Evolutionary conservation across 2,329 filamentous ascomycete genomes (phyloP).

Genomic region (Xylaria sp.): DNA sequence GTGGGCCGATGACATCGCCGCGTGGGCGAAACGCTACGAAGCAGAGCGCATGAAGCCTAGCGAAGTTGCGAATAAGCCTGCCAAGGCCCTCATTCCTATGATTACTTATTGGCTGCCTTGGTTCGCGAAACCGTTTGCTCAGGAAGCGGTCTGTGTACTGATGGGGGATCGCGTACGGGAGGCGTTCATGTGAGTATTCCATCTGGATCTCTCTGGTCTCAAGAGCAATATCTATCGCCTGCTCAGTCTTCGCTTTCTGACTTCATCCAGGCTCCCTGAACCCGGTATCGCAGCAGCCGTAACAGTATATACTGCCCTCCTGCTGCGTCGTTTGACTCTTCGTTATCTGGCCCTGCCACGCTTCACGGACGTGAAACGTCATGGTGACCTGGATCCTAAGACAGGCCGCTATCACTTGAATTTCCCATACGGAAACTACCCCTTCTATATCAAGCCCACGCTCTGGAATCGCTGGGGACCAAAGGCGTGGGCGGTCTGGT

Average conservation of each 20-base stretch:
- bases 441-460: slow-evolving; percentile 67
- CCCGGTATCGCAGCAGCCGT: slow-evolving; percentile 46
- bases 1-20: slow-evolving; percentile 55
- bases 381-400: slow-evolving; percentile 57
- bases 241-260: not conserved
- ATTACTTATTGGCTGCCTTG: slow-evolving; percentile 61
- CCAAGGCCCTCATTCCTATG: slow-evolving; percentile 64
- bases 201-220: not conserved
- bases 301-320: slow-evolving; percentile 55
- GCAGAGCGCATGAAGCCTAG: slow-evolving; percentile 61
- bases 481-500: slow-evolving; percentile 53
- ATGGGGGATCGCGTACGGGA: slow-evolving; percentile 68
- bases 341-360: slow-evolving; percentile 67
- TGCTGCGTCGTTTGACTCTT: slow-evolving; percentile 59
- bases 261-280: slow-evolving; percentile 47
- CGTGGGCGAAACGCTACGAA: slow-evolving; percentile 64
- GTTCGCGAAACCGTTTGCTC: slow-evolving; percentile 51
- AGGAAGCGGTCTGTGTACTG: slow-evolving; percentile 60
- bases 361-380: slow-evolving; percentile 45
- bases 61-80: slow-evolving; percentile 55
- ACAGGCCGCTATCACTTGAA: slow-evolving; percentile 57
- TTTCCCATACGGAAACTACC: slow-evolving; percentile 63
- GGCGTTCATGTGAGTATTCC: slow-evolving; percentile 64
- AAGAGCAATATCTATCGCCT: not conserved
- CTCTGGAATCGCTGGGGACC: slow-evolving; percentile 68